Base-by-base conservation (phyloP, 1,284 basidiomycete species). In the Malassezia globosa region DNA sequence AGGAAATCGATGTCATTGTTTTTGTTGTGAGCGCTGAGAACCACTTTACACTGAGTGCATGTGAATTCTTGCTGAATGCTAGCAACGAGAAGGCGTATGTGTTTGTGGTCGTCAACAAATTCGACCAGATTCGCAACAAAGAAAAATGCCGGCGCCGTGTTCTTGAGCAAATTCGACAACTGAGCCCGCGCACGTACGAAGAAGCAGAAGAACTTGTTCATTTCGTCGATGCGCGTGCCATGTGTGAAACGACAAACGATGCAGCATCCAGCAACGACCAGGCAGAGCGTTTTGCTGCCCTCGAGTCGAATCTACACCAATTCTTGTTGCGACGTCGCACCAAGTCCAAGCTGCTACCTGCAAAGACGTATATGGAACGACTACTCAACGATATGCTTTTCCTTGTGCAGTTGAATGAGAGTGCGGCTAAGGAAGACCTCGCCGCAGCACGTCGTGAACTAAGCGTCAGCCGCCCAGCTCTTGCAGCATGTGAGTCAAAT, bases 51-150 rank as follows among this genome's bases (percentile, higher is more conserved):
- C 79, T 95, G 6, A 92, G 87, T 0, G 86, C 88, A 7, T 87
- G 85, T 68, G 90, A 97, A 73, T 97, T 99, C 76, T 78, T 99
- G 37, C 81, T 77, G 77, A 88, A 82, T 63, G 90, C 94, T 1
- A 85, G 84, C 73, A 85, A 89, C 67, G 94, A 97, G 75, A 97
- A 97, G 77, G 88, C 92, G 0, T 94, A 94, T 72, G 77, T 99
- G 31, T 99, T 97, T 76, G 85, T 97, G 65, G 94, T 97, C 40
- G 92, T 97, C 69, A 97, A 99, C 80, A 90, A 95, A 73, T 99
- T 83, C 71, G 89, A 89, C 66, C 84, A 87, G 69, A 95, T 97
- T 74, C 80, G 81, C 67, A 86, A 96, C 78, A 95, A 96, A 77
- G 85, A 85, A 42, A 86, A 88, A 74, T 97, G 92, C 74, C 81